phyloP scores from a whole-genome alignment of 1,284 basidiomycete genomes.

The Leccinum pachyderme region DNA sequence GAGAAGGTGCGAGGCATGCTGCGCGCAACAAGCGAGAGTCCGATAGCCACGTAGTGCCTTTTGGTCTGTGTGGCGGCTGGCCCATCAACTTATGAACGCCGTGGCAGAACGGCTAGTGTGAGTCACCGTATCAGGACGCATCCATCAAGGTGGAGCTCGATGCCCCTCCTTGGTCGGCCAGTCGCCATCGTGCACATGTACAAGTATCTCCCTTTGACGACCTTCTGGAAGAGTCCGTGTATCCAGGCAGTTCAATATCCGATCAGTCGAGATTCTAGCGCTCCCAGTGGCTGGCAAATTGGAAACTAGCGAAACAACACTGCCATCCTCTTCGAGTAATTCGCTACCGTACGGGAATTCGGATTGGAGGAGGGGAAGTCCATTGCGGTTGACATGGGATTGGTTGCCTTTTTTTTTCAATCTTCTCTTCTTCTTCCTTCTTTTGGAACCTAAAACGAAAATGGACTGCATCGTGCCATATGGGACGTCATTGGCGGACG shows the following conservation, averaged over 20 bases:
- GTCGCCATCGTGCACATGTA: slow-evolving; percentile 13
- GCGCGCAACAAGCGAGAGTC: slow-evolving; percentile 20
- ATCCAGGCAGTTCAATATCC: slow-evolving; percentile 33
- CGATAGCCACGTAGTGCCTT: background rate
- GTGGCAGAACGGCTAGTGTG: slow-evolving; percentile 10
- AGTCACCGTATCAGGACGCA: slow-evolving; percentile 4
- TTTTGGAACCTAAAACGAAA: slow-evolving; percentile 5
- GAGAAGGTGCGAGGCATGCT: slow-evolving; percentile 16
- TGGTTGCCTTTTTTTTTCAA: background rate
- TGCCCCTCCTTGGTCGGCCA: slow-evolving; percentile 10
- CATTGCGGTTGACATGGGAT: slow-evolving; percentile 8
- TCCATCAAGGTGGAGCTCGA: slow-evolving; percentile 24
- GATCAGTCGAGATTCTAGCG: slow-evolving; percentile 33
- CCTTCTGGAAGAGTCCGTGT: slow-evolving; percentile 33
- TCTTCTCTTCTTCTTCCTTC: background rate
- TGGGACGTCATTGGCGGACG: slow-evolving; percentile 15
- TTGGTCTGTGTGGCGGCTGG: slow-evolving; percentile 9
- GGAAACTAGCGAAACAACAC: slow-evolving; percentile 9
- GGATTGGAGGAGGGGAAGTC: slow-evolving; percentile 1
- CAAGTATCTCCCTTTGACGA: slow-evolving; percentile 16
- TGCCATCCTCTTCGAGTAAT: slow-evolving; percentile 17
- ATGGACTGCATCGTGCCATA: slow-evolving; percentile 9
- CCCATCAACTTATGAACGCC: slow-evolving; percentile 22
- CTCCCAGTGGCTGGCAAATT: slow-evolving; percentile 17
- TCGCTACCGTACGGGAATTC: slow-evolving; percentile 6